Evolutionary conservation across 148 eudicot species (phyloP).

Genomic region (Pharnaceum exiguum): DNA sequence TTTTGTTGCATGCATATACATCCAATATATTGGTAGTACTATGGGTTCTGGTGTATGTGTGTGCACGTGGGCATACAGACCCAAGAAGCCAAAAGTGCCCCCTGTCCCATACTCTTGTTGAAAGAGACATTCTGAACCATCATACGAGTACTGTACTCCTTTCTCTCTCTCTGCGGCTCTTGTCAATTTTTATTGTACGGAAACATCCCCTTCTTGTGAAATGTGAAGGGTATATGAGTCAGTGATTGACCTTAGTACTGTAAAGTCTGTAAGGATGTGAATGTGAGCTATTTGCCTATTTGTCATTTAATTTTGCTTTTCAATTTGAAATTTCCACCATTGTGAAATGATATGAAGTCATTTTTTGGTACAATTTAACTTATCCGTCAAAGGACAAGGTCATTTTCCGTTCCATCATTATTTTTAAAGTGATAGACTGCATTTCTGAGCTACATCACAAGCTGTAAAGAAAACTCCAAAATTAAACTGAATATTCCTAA

Average conservation of each 20-base stretch:
- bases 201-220: constrained; percentile 11
- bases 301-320: too few relatives aligned
- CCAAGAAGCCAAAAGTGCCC: constrained; percentile 11
- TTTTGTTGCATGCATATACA: neutral
- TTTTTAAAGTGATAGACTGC: too few relatives aligned
- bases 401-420: too few relatives aligned
- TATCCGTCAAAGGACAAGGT: too few relatives aligned
- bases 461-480: too few relatives aligned
- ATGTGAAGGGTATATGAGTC: constrained; percentile 4
- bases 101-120: constrained; percentile 12
- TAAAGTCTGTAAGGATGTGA: too few relatives aligned
- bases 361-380: too few relatives aligned
- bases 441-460: too few relatives aligned
- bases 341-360: too few relatives aligned
- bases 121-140: constrained; percentile 21
- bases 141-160: neutral
- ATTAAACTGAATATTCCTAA: too few relatives aligned
- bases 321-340: too few relatives aligned
- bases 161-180: neutral
- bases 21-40: constrained; percentile 1
- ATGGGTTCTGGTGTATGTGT: constrained; percentile 10
- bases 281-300: too few relatives aligned
- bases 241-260: constrained; percentile 9
- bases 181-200: constrained; percentile 35
- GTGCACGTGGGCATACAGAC: constrained; percentile 33